Evolutionary conservation across 306 rosid genomes (phyloP), one percentile per base, ranked within the genome.

Genomic region (Parietaria judaica): DNA sequence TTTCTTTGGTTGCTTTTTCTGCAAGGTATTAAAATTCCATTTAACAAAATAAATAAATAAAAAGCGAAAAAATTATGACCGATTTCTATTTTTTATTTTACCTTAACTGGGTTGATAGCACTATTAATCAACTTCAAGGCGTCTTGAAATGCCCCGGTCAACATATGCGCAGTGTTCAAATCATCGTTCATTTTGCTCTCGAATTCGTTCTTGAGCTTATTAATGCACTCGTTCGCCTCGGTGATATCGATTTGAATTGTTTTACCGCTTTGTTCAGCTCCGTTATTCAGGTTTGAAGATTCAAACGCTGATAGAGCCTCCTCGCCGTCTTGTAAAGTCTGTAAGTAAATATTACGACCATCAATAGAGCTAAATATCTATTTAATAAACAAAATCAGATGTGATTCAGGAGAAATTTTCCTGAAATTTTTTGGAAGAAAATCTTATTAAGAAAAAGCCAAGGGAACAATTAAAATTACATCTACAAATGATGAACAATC

Each of bases 171-270:
- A n/a, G 99, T 86, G 81, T 81, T 94, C 83, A 94, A 73, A 76
- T 92, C 96, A 59, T 94, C 99, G 36, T 85, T 79, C 97, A 94
- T 86, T 81, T 85, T 94, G 51, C 83, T 67, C 68, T 77, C 84
- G 61, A 94, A 94, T 76, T 86, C 96, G 16, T 36, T 68, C 5
- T 64, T 78, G 69, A 88, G 72, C 72, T 80, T 84, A 64, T 47
- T 71, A 67, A 88, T 80, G 74, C 88, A 84, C 44, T 77, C 83
- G 72, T 68, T 85, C 58, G 95, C 92, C 53, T 80, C 77, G 54
- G 79, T 75, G n/a, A 72, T 76, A 49, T 62, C 66, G 60, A 80
- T 58, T 73, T 62, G 70, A 73, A 74, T 83, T 17, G 66, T 72
- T 49, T 56, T 87, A 34, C 69, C 71, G 62, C 66, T 86, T 61